These are phyloP conservation scores for Lachancea meyersii DNA, from an alignment of 805 yeast species.

Conservation along the genomic window DNA sequence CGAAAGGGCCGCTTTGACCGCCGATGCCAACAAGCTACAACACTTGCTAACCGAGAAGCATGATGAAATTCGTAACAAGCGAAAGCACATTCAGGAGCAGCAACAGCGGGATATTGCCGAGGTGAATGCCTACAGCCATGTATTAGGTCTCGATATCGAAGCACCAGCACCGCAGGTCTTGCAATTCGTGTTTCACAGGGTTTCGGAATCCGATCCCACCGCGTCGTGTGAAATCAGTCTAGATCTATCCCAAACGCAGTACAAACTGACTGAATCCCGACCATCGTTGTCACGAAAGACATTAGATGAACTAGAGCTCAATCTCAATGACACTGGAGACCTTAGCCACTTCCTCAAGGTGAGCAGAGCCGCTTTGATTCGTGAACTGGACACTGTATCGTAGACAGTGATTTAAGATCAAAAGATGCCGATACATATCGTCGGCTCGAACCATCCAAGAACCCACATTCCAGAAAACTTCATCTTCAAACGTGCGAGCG, in stretches of 20 bases:
- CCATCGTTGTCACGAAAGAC: conserved; percentile 35
- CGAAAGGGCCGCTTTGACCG: conserved; percentile 26
- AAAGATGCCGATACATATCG: neutral
- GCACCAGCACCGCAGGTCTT: conserved; percentile 43
- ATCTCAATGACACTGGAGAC: conserved; percentile 16
- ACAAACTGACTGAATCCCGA: conserved; percentile 32
- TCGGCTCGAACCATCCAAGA: neutral
- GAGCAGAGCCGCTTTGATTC: conserved; percentile 14
- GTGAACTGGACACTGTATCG: conserved; percentile 1
- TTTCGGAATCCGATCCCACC: conserved; percentile 40
- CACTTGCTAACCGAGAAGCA: conserved; percentile 29
- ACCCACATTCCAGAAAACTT: no score
- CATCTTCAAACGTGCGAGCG: no score
- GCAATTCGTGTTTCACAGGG: conserved; percentile 39
- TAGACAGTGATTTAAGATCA: neutral
- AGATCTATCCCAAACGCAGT: conserved; percentile 40
- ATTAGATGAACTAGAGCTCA: conserved; percentile 7
- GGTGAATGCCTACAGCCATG: conserved; percentile 43
- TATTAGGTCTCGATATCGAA: conserved; percentile 50
- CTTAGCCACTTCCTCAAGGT: conserved; percentile 17
- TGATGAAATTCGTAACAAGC: conserved; percentile 31
- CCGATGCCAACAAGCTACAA: conserved; percentile 33
- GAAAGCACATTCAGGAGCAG: conserved; percentile 38
- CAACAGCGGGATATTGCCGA: conserved; percentile 46
- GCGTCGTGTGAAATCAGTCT: conserved; percentile 41